Base-by-base conservation (phyloP, 495 filamentous ascomycete species). In the Glarea lozoyensis region DNA sequence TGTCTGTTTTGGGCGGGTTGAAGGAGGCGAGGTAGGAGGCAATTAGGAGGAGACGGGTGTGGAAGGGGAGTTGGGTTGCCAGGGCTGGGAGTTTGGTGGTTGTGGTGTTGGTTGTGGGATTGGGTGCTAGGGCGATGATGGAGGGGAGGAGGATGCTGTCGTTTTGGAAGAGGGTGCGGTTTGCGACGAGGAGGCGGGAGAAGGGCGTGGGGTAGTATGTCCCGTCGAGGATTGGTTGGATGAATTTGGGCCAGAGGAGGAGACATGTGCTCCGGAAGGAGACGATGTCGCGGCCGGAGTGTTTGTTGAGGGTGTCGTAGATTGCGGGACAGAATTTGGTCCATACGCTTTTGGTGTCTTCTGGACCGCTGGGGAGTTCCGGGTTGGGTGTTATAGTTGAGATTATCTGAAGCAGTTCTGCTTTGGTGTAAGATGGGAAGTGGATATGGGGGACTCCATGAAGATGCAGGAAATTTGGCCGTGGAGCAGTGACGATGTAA, bases 11-110 rank as follows among this genome's bases (percentile, higher is more conserved):
- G 13, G 87, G 70, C 0, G 85, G 79, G 55, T 86, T 97, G 65
- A 89, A 85, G 3, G 88, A 94, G 46, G 90, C 86, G 3, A 98
- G 76, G 62, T 95, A 98, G 16, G 89, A 80, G 37, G 88, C 84
- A 27, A 90, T 74, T 11, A 98, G 73, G 43, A 97, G 75, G 29
- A 87, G 67, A 34, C 86, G 82, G 16, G 92, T 81, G 55, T 85
- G 87, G 50, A 86, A 83, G 10, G 89, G 86, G 18, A 96, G 72
- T 20, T 73, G 70, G 21, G 64, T 53, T 20, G 40, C 19, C 40
- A 46, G 46, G 38, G 13, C 38, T 22, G 35, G 20, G 15, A 18
- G 42, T 47, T 19, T 21, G 16, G 20, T 11, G 16, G 6, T 17
- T 34, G 43, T 30, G 25, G n/a, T 29, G n/a, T 29, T 18, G 29